Evolutionary conservation across 192 early-diverging fungal species (phyloP).

Genomic region (Mortierella alpina): DNA sequence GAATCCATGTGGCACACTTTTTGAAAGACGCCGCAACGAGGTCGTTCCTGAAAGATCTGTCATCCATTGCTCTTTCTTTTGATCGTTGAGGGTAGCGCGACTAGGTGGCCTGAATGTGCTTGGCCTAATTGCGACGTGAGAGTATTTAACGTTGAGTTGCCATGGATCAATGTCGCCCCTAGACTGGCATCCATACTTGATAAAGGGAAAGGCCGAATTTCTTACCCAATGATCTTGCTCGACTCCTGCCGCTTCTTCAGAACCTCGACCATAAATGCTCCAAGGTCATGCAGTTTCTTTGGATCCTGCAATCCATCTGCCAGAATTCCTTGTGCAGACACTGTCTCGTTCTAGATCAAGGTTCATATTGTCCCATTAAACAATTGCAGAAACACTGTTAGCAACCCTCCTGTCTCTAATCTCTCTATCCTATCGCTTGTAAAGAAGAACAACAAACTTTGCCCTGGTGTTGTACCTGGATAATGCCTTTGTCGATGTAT

Average conservation of each 20-base stretch:
- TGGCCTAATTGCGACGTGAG: constrained; percentile 29
- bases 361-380: background rate
- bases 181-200: background rate
- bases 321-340: constrained; percentile 65
- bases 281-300: constrained; percentile 59
- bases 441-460: background rate
- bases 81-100: constrained; percentile 55
- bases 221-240: constrained; percentile 41
- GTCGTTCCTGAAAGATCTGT: constrained; percentile 55
- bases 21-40: constrained; percentile 58
- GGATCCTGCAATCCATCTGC: constrained; percentile 60
- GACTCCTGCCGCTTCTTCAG: constrained; percentile 42
- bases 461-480: constrained; percentile 14
- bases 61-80: constrained; percentile 68
- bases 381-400: background rate
- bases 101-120: constrained; percentile 61
- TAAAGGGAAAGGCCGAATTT: background rate
- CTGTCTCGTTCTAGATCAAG: constrained; percentile 60
- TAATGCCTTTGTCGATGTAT: constrained; percentile 63
- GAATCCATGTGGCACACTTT: constrained; percentile 66
- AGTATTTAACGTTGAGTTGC: background rate
- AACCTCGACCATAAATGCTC: constrained; percentile 59
- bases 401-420: background rate
- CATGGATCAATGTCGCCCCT: background rate
- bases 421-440: background rate